These are phyloP conservation scores for Fusarium sp. DNA, from an alignment of 2,329 filamentous ascomycete species.

Conservation along the genomic window DNA sequence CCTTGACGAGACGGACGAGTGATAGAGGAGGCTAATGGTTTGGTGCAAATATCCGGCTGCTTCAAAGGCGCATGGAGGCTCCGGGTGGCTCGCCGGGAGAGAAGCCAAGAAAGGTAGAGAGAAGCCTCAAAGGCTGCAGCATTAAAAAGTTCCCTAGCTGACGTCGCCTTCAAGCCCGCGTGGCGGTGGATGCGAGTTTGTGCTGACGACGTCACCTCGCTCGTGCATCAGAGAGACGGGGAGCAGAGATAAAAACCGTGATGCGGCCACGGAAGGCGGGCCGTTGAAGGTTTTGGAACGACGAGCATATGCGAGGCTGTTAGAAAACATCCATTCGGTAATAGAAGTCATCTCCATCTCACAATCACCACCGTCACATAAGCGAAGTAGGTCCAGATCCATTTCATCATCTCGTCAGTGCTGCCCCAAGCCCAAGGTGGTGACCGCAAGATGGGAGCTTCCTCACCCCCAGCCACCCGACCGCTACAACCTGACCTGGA, in stretches of 20 bases:
- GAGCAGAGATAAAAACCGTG: conserved; percentile 27
- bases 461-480: conserved; percentile 24
- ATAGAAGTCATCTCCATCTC: background rate
- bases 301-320: conserved; percentile 6
- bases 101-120: conserved; percentile 35
- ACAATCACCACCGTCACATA: background rate
- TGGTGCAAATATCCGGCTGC: background rate
- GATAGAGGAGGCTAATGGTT: background rate
- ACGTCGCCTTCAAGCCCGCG: conserved; percentile 36
- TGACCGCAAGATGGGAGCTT: background rate
- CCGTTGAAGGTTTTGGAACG: conserved; percentile 18
- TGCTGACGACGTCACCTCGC: conserved; percentile 45
- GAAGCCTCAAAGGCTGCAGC: conserved; percentile 45
- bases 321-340: background rate
- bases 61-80: conserved; percentile 5
- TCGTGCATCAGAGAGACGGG: conserved; percentile 8
- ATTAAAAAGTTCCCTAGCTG: conserved; percentile 42
- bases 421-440: background rate
- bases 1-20: background rate
- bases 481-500: conserved; percentile 19
- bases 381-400: background rate
- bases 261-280: conserved; percentile 19
- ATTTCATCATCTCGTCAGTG: background rate
- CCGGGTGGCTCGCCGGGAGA: background rate
- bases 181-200: conserved; percentile 37